These are phyloP conservation scores for Rubroboletus pulcherrimus DNA, from an alignment of 768 basidiomycete species.

Conservation along the genomic window DNA sequence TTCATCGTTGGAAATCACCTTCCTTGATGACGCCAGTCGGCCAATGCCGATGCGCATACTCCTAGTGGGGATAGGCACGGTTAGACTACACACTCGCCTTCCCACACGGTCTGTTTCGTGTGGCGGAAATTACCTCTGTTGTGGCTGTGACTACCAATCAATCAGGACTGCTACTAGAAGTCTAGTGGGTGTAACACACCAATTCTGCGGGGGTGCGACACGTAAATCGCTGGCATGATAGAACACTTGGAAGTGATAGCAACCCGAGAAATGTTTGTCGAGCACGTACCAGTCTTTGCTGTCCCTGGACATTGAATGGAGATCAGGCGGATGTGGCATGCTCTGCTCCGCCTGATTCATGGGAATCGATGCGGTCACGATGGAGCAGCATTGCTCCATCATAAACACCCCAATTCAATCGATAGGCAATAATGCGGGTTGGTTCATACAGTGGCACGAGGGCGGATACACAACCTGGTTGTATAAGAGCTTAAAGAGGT, in stretches of 20 bases:
- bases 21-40: too few species aligned
- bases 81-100: neutral
- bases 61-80: too few species aligned
- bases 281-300: neutral
- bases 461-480: neutral
- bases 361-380: neutral
- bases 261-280: neutral
- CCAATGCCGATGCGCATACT: too few species aligned
- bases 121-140: neutral
- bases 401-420: neutral
- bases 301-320: neutral
- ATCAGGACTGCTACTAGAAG: too few species aligned
- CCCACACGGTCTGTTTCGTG: neutral
- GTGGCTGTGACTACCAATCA: neutral
- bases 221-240: neutral
- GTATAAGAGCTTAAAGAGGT: neutral
- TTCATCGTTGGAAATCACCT: too few species aligned
- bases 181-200: neutral
- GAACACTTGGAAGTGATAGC: neutral
- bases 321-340: neutral
- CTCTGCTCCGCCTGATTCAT: neutral
- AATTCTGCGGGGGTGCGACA: neutral
- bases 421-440: neutral
- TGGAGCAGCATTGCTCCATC: too few species aligned
- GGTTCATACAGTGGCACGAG: neutral